Evolutionary conservation across 805 yeast species (phyloP), one percentile per base, ranked within the genome.

Genomic region (Zygosaccharomyces gambellarensis): DNA sequence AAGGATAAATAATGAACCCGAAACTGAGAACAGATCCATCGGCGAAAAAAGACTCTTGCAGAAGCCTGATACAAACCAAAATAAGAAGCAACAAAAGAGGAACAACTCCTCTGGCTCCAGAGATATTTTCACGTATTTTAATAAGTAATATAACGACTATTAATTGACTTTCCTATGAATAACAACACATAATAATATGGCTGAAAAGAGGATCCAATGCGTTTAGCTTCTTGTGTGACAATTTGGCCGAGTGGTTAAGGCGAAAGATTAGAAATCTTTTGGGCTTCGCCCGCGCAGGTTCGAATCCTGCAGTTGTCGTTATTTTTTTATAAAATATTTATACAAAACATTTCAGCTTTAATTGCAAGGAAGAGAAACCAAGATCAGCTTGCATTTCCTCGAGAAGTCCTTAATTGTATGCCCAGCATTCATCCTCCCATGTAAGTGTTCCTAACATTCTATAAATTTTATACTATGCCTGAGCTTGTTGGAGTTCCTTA

Each of bases 241-340:
- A 65, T 70, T 69, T 76, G 80, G 78, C 80, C 80, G 80, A 76
- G 80, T 72, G 80, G 80, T 75, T 75, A 76, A 76, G 79, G 81
- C 78, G 79, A 75, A 74, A 75, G 80, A 76, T 73, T 72, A 71
- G 76, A 71, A 71, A 73, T 73, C 76, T 72, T 72, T 73, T 73
- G 76, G 77, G 76, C 71, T 65, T 69, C 71, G 68, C 76, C 77
- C 76, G 77, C 77, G 75, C 76, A 73, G 77, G 77, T 77, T 78
- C 82, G 80, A 78, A 67, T 78, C 82, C 82, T 78, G 82, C 81
- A 74, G 81, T 73, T 77, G 82, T 78, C 82, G 81, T 52, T 61
- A 65, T 67, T 65, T 68, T 67, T 23, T 14, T 36, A 2, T n/a
- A n/a, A n/a, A n/a, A 10, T 44, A 6, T 3, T n/a, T 12, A 7